Conservation (phyloP, 495 filamentous ascomycete genomes). For the Pyrenula aspistea region DNA sequence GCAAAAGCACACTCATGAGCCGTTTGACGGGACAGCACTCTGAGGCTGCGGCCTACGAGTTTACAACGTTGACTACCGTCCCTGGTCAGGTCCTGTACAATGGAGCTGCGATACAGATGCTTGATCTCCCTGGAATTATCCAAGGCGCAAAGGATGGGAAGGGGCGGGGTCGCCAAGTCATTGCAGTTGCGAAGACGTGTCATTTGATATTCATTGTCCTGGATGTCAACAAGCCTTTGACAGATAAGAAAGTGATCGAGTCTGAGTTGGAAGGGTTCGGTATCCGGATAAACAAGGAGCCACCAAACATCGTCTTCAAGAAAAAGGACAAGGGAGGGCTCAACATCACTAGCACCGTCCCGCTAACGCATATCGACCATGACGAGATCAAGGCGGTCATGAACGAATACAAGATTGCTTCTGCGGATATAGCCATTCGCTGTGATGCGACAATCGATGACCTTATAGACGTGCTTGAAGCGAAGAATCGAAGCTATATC, state of each 20-base stretch:
- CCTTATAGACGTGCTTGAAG: slow-evolving; percentile 90
- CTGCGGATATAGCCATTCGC: slow-evolving; percentile 94
- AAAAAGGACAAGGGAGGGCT: slow-evolving; percentile 99
- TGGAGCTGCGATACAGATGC: slow-evolving; percentile 95
- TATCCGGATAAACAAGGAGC: slow-evolving; percentile 93
- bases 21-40: slow-evolving; percentile 91
- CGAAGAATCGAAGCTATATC: slow-evolving; percentile 90
- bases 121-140: slow-evolving; percentile 97
- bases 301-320: slow-evolving; percentile 94
- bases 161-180: slow-evolving; percentile 95
- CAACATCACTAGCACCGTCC: slow-evolving; percentile 84
- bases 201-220: slow-evolving; percentile 98
- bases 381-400: slow-evolving; percentile 98
- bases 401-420: slow-evolving; percentile 90
- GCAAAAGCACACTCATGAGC: slow-evolving; percentile 96
- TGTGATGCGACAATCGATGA: slow-evolving; percentile 91
- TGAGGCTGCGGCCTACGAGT: slow-evolving; percentile 94
- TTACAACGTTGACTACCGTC: slow-evolving; percentile 94
- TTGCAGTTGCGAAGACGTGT: slow-evolving; percentile 97
- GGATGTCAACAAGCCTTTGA: slow-evolving; percentile 95
- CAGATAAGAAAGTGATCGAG: slow-evolving; percentile 95
- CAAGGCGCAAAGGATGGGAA: slow-evolving; percentile 97
- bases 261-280: slow-evolving; percentile 95
- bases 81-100: slow-evolving; percentile 96
- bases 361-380: slow-evolving; percentile 80